Base-by-base conservation (phyloP, 805 yeast genomes). In the Ogataea siamensis region DNA sequence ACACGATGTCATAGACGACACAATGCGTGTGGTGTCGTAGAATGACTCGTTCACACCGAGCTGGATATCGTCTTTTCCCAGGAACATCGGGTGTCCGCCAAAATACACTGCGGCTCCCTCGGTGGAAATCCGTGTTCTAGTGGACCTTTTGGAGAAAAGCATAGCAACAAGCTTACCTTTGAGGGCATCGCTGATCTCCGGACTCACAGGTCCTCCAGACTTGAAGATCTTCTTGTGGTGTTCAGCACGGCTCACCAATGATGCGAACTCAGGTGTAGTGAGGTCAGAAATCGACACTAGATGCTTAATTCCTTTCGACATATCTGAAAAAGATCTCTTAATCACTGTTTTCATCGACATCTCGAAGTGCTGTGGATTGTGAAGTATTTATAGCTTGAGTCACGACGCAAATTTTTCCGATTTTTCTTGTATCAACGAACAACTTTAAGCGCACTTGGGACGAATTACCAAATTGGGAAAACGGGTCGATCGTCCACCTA, bases 61-160 rank as follows among this genome's bases (percentile, higher is more conserved):
- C 64, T 93, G 99, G 58, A 93, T 93, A 54, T 93, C 99, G 51
- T 89, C 96, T 53, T 84, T 87, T 34, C 99, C 98, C 49, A 93
- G 70, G 56, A 93, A 93, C 93, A 93, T 84, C 9, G 99, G 96
- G 52, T 83, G 93, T 5, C 89, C 98, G 13, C 98, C 98, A 50
- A 91, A 84, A 58, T 83, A 88, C 2, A 85, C 74, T 9, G 89
- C 85, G 11, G 99, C 99, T 34, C 95, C 97, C 60, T 93, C 99
- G 8, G 89, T 73, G 16, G 96, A 87, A 25, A 93, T 77, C 63
- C 99, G 79, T 16, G 99, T 93, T 64, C 99, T 76, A 16, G 99
- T 93, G 5, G 96, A 87, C 63, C 99, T 79, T 60, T 93, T 93
- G 40, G 87, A 75, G 63, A 93, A 93, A 30, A 93, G 60, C 54